Evolutionary conservation across 345 rosid genomes (phyloP).

Genomic region (Rubroshorea leprosula): DNA sequence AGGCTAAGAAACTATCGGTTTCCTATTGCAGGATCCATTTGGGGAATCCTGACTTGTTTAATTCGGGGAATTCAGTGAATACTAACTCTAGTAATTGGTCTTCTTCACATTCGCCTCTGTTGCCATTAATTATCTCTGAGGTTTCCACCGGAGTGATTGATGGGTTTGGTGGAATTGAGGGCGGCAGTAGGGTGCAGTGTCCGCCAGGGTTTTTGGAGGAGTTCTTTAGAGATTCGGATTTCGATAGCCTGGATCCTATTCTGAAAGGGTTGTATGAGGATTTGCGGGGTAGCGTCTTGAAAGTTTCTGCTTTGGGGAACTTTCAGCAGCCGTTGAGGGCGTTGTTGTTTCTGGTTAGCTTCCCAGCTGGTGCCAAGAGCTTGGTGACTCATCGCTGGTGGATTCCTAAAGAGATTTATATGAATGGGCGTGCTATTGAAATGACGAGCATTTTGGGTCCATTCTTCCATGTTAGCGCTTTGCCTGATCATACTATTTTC

Average conservation of each 20-base stretch:
- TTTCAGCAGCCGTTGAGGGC: conserved; percentile 90
- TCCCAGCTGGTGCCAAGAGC: conserved; percentile 70
- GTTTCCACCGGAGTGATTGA: conserved; percentile 47
- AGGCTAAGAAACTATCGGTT: conserved; percentile 61
- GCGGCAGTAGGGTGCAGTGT: conserved; percentile 38
- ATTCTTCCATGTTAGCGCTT: conserved; percentile 87
- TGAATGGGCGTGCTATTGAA: conserved; percentile 91
- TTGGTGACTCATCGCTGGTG: conserved; percentile 89
- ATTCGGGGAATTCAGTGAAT: conserved; percentile 6
- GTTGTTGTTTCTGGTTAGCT: conserved; percentile 59
- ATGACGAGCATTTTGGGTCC: conserved; percentile 97
- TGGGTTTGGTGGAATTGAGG: conserved; percentile 44
- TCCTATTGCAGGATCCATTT: conserved; percentile 78
- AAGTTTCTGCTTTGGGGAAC: conserved; percentile 77
- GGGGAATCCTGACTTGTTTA: conserved; percentile 67
- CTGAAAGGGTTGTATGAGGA: conserved; percentile 79
- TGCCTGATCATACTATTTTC: conserved; percentile 76
- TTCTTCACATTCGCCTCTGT: conserved; percentile 36
- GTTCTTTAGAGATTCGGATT: conserved; percentile 72
- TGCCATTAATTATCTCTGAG: conserved; percentile 64
- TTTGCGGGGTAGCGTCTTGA: conserved; percentile 74
- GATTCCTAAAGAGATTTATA: conserved; percentile 79
- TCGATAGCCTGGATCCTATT: conserved; percentile 71
- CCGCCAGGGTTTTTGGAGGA: conserved; percentile 87
- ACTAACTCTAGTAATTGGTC: conserved; percentile 17